These are phyloP conservation scores for Rubia tinctorum DNA, from an alignment of 305 asterid species.

Conservation along the genomic window DNA sequence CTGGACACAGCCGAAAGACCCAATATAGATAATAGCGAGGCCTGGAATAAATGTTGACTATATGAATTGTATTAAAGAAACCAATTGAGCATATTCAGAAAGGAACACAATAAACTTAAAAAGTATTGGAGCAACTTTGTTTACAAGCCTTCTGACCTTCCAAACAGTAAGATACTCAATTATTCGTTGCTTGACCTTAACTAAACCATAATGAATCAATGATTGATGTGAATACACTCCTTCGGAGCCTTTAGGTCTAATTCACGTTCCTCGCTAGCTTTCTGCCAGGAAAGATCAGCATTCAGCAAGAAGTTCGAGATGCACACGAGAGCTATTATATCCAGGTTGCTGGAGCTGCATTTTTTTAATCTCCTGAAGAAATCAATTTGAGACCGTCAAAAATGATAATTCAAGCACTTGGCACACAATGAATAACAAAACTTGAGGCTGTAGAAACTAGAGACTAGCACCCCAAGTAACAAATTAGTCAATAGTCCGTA, in stretches of 20 bases:
- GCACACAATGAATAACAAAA: neutral
- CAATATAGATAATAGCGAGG: too few relatives aligned
- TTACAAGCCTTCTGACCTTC: constrained; percentile 52
- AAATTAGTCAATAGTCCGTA: neutral
- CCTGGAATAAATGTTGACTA: too few relatives aligned
- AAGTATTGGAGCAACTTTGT: neutral
- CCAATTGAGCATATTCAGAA: too few relatives aligned
- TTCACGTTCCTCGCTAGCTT: constrained; percentile 77
- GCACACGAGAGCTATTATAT: constrained; percentile 86
- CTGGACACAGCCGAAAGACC: too few relatives aligned
- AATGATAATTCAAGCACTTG: neutral
- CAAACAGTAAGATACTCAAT: constrained; percentile 98
- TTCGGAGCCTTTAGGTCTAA: constrained; percentile 84
- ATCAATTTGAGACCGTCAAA: constrained; percentile 22
- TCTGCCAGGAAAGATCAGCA: constrained; percentile 98
- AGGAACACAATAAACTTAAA: too few relatives aligned
- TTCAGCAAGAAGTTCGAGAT: constrained; percentile 98
- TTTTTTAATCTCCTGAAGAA: constrained; percentile 88
- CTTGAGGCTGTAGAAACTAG: neutral
- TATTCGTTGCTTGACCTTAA: constrained; percentile 94
- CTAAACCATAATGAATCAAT: constrained; percentile 82
- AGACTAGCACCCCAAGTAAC: neutral
- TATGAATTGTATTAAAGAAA: too few relatives aligned
- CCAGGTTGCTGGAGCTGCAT: constrained; percentile 99
- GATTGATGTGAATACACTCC: constrained; percentile 82